Evolutionary conservation across 768 basidiomycete genomes (phyloP).

Genomic region (Leccinum sublutescens): DNA sequence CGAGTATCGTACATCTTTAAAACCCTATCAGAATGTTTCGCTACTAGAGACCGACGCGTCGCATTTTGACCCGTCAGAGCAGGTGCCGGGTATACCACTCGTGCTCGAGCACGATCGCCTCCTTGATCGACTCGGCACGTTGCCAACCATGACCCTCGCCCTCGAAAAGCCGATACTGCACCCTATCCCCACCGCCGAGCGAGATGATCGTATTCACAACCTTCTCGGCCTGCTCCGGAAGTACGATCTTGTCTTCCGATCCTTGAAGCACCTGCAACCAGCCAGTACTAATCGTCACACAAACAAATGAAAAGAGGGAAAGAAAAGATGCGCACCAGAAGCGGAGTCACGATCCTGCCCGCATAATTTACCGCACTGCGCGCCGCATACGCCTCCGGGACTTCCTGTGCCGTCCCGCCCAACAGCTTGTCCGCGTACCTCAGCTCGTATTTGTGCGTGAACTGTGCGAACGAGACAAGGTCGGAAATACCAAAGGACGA

Average conservation of each 20-base stretch:
- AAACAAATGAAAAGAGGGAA: background rate
- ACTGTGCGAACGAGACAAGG: constrained; percentile 50
- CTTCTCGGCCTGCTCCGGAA: constrained; percentile 54
- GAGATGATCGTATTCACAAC: constrained; percentile 29
- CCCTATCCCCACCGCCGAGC: constrained; percentile 22
- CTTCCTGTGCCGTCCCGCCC: constrained; percentile 53
- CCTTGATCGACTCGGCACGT: constrained; percentile 36
- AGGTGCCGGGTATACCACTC: constrained; percentile 33
- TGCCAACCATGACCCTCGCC: constrained; percentile 46
- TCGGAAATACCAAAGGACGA: constrained; percentile 72
- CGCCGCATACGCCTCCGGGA: constrained; percentile 56
- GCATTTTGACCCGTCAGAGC: constrained; percentile 1
- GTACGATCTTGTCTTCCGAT: constrained; percentile 60
- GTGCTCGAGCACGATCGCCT: constrained; percentile 35
- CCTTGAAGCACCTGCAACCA: constrained; percentile 62
- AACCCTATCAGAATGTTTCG: background rate
- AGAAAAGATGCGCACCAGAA: constrained; percentile 47
- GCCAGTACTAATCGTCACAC: background rate
- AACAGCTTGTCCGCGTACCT: constrained; percentile 60
- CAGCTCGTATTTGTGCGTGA: constrained; percentile 74
- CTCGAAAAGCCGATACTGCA: constrained; percentile 40
- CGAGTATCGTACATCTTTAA: background rate
- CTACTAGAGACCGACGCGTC: background rate
- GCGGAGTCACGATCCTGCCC: constrained; percentile 56
- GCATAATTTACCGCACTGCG: constrained; percentile 66